Evolutionary conservation across 2,329 filamentous ascomycete genomes (phyloP).

Genomic region (Colletotrichum musicola): DNA sequence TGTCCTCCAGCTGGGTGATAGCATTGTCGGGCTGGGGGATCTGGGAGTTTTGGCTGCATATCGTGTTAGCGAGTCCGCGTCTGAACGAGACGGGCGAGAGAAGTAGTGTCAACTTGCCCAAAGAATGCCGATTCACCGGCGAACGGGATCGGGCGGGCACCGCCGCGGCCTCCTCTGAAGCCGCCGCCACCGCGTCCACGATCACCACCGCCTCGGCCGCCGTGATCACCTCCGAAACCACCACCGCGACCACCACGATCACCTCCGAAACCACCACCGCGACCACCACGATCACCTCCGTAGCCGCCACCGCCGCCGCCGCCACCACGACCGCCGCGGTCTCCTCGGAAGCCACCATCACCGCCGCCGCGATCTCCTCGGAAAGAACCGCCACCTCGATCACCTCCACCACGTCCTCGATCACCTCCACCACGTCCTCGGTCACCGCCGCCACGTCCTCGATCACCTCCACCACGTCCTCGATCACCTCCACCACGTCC

Average conservation of each 20-base stretch:
- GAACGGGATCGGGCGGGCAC: slow-evolving; percentile 37
- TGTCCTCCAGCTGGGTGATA: slow-evolving; percentile 55
- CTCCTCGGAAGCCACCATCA: slow-evolving; percentile 36
- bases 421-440: slow-evolving; percentile 15
- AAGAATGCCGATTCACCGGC: slow-evolving; percentile 36
- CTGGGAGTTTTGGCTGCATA: slow-evolving; percentile 13
- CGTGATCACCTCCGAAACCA: slow-evolving; percentile 32
- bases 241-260: slow-evolving; percentile 36
- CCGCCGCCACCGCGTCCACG: slow-evolving; percentile 24
- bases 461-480: slow-evolving; percentile 31
- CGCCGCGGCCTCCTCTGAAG: slow-evolving; percentile 15
- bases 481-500: slow-evolving; percentile 38
- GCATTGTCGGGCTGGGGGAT: slow-evolving; percentile 44
- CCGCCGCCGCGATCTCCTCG: slow-evolving; percentile 39
- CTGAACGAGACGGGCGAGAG: slow-evolving; percentile 31
- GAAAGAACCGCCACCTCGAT: slow-evolving; percentile 24
- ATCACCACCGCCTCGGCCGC: slow-evolving; percentile 33
- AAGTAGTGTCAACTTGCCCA: slow-evolving; percentile 23
- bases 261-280: slow-evolving; percentile 38
- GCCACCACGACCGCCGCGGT: slow-evolving; percentile 17
- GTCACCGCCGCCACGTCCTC: slow-evolving; percentile 4
- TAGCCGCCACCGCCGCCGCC: slow-evolving; percentile 15
- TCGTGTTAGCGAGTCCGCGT: slow-evolving; percentile 7
- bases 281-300: slow-evolving; percentile 36
- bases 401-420: slow-evolving; percentile 2